Conservation (phyloP, 768 basidiomycete species). For the Macrocybe gigantea region DNA sequence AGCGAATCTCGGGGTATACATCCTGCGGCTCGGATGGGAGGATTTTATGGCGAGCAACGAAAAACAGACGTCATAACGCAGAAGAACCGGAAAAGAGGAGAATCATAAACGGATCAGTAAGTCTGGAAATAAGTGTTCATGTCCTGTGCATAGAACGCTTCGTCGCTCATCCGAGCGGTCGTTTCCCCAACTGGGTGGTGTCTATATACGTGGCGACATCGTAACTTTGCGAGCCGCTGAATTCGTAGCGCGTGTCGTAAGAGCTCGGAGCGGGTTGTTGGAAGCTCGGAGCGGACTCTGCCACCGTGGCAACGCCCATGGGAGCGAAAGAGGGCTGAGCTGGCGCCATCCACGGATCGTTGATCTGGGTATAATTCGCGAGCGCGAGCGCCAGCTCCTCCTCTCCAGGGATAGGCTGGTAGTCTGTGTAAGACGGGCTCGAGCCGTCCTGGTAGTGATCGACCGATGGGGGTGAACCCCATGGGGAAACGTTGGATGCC, state of each 20-base stretch:
- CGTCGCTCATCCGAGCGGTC: conserved; percentile 3
- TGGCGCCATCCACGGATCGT: conserved; percentile 4
- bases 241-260: background rate
- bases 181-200: background rate
- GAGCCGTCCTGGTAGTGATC: background rate
- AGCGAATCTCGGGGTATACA: too few species aligned
- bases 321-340: background rate
- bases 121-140: conserved; percentile 19
- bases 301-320: background rate
- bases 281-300: conserved; percentile 4
- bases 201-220: conserved; percentile 1
- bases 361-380: background rate
- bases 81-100: background rate
- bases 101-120: conserved; percentile 8
- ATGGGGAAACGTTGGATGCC: background rate
- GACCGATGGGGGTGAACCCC: conserved; percentile 6
- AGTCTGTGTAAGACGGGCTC: background rate
- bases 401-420: background rate
- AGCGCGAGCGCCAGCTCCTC: background rate
- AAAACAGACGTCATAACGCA: too few species aligned
- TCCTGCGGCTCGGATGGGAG: too few species aligned
- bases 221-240: conserved; percentile 1
- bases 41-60: too few species aligned
- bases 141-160: conserved; percentile 21
- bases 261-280: conserved; percentile 1